Conservation (phyloP, 805 yeast genomes). For the Brettanomyces nanus region DNA sequence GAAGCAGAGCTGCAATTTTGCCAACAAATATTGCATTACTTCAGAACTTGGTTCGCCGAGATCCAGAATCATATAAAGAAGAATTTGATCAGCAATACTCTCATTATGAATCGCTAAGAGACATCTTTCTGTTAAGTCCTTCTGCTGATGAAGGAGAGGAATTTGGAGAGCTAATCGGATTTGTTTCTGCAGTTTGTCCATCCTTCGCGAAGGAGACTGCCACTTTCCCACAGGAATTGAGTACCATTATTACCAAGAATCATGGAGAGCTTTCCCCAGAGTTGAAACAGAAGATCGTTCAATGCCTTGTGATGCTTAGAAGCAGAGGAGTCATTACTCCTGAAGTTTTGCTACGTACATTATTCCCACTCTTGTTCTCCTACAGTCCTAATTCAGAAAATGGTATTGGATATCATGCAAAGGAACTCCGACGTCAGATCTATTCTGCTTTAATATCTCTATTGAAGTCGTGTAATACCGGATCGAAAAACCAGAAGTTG, state of each 20-base stretch:
- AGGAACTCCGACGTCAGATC: constrained; percentile 73
- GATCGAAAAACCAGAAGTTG: constrained; percentile 83
- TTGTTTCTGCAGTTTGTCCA: constrained; percentile 83
- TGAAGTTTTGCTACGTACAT: constrained; percentile 73
- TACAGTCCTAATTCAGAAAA: constrained; percentile 45
- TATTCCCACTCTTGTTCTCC: constrained; percentile 76
- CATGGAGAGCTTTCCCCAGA: constrained; percentile 80
- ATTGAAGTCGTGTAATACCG: constrained; percentile 75
- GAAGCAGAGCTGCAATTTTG: constrained; percentile 84
- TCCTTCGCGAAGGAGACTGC: constrained; percentile 88
- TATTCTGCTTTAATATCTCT: constrained; percentile 72
- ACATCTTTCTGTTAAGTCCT: constrained; percentile 73
- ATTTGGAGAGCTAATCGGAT: constrained; percentile 79
- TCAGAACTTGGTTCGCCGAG: constrained; percentile 89
- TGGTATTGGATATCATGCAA: constrained; percentile 55
- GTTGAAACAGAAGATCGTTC: constrained; percentile 84
- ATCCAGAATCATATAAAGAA: constrained; percentile 89
- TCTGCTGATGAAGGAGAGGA: constrained; percentile 51
- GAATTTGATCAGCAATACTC: constrained; percentile 89
- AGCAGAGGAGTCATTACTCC: constrained; percentile 75
- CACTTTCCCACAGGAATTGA: constrained; percentile 74
- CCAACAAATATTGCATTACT: constrained; percentile 87
- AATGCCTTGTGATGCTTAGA: constrained; percentile 80
- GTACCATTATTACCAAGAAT: constrained; percentile 57
- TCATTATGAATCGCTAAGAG: constrained; percentile 86